Evolutionary conservation across 345 rosid genomes (phyloP), one percentile per base, ranked within the genome.

Genomic region (Kernera saxatilis): DNA sequence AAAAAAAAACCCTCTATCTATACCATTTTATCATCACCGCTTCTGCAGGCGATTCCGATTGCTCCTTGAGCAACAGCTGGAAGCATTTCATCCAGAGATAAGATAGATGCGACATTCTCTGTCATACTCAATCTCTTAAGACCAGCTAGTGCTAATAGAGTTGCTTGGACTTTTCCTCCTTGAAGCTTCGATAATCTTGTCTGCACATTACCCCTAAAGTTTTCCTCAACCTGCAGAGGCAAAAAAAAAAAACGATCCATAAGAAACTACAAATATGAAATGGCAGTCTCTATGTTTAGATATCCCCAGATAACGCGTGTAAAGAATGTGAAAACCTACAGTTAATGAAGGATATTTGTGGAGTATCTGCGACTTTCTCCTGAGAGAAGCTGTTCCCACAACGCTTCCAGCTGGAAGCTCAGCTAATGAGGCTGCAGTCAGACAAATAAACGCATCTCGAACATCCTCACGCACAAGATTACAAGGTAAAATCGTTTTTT

Each of bases 1-100:
- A 48, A 18, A 55, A 55, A 15, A 48, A 18, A 55, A 55, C 14
- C 18, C 21, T 37, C 14, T 5, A 29, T 29, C 6, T 29, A 32
- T 70, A 94, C 99, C 96, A 91, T 94, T 86, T 83, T 94, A 53
- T 87, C 87, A 46, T 94, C 93, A 74, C 78, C 74, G 25, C 69
- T 87, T 78, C 97, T 83, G 76, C 99, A 91, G 29, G 99, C 98
- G 72, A 94, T 91, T 67, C 99, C 99, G 54, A 94, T 94, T 7
- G 99, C 99, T 22, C 99, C 99, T 77, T 94, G 99, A 64, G 99
- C 99, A 85, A 94, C 99, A 43, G 99, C 99, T 8, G 99, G 99
- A 70, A 94, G 98, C 98, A 94, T 94, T 63, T 91, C 97, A 57
- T 91, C 88, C 1, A 91, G 79, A 25, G 98, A 72, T 54, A 94